These are phyloP conservation scores for Millerozyma miso DNA, from an alignment of 805 yeast species.

Conservation along the genomic window DNA sequence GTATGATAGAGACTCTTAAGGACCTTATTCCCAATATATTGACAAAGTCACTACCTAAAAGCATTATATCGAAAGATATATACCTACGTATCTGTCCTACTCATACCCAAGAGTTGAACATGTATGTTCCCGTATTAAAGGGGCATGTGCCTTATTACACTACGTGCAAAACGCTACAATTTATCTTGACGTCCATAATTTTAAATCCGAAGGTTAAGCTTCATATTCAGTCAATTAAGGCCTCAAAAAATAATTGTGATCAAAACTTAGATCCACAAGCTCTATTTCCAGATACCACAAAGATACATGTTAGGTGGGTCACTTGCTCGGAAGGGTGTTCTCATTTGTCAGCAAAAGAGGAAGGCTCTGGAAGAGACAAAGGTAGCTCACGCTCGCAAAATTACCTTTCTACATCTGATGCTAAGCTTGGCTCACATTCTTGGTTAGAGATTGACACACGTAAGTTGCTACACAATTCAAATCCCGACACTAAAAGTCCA, in stretches of 20 bases:
- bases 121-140: constrained; percentile 51
- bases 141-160: constrained; percentile 56
- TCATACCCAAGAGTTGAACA: constrained; percentile 37
- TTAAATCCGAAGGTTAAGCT: constrained; percentile 48
- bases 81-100: constrained; percentile 55
- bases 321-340: constrained; percentile 51
- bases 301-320: constrained; percentile 52
- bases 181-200: constrained; percentile 52
- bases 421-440: constrained; percentile 36
- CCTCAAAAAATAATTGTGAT: constrained; percentile 15
- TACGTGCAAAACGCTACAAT: constrained; percentile 52
- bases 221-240: constrained; percentile 45
- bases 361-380: constrained; percentile 1
- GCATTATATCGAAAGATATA: constrained; percentile 42
- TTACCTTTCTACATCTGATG: constrained; percentile 32
- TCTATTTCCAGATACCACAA: constrained; percentile 41
- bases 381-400: constrained; percentile 3
- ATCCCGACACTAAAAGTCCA: constrained; percentile 1
- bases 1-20: constrained; percentile 46
- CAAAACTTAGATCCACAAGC: constrained; percentile 14
- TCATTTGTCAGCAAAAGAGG: constrained; percentile 32
- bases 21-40: constrained; percentile 49
- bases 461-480: constrained; percentile 10
- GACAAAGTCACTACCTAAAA: constrained; percentile 40
- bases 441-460: constrained; percentile 35